These are phyloP conservation scores for Syzygium malaccense DNA, from an alignment of 441 rosid species.

Conservation along the genomic window DNA sequence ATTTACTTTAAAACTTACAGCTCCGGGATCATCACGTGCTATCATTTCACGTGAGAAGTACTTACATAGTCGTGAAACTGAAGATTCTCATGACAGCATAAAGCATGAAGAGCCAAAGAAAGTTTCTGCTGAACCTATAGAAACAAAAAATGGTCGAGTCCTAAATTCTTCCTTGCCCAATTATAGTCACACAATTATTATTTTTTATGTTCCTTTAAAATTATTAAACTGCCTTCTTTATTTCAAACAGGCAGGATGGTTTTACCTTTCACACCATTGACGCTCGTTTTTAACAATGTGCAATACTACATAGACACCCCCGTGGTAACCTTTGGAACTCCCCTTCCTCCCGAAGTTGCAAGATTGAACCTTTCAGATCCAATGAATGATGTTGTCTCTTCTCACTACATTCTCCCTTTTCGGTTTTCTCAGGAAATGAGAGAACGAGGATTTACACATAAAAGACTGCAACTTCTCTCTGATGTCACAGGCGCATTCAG, in stretches of 20 bases:
- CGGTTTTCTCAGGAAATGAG: slow-evolving; percentile 28
- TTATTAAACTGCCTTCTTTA: background rate
- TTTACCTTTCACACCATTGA: background rate
- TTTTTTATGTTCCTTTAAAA: background rate
- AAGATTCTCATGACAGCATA: background rate
- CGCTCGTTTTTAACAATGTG: background rate
- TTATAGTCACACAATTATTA: background rate
- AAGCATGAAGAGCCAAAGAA: background rate
- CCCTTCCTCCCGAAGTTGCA: background rate
- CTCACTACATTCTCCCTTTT: background rate
- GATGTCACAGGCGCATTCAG: slow-evolving; percentile 32
- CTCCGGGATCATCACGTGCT: background rate
- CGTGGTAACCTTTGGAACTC: background rate
- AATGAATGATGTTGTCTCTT: background rate
- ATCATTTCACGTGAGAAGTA: background rate
- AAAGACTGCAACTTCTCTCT: slow-evolving; percentile 31
- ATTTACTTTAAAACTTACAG: background rate
- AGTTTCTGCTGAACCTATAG: background rate
- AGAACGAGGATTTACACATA: slow-evolving; percentile 20
- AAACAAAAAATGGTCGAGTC: background rate
- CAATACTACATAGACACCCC: background rate
- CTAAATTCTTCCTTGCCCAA: background rate
- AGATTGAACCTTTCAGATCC: background rate
- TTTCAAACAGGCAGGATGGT: background rate
- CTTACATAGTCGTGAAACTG: background rate